phyloP scores from a whole-genome alignment of 768 basidiomycete species.

The Stropharia rugosoannulata region DNA sequence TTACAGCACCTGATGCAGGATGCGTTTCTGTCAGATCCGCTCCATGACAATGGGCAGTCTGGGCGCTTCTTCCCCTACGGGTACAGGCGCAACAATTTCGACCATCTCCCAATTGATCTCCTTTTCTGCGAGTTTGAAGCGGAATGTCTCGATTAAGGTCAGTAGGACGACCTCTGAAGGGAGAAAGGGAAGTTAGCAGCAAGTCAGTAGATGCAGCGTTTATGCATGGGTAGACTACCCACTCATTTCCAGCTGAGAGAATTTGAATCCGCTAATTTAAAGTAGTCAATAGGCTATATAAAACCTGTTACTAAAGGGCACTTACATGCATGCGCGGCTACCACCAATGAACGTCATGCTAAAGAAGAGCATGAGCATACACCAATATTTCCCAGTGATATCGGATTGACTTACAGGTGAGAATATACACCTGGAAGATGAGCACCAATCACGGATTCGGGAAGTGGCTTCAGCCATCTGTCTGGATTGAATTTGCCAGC shows the following conservation, averaged over 20 bases:
- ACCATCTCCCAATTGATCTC: slow-evolving; percentile 12
- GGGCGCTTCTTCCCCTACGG: slow-evolving; percentile 1
- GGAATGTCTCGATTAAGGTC: slow-evolving; percentile 9
- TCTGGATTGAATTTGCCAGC: slow-evolving; percentile 42
- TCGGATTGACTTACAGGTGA: slow-evolving; percentile 15
- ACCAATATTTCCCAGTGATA: neutral
- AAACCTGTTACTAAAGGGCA: neutral
- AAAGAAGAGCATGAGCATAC: neutral
- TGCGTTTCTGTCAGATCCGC: neutral
- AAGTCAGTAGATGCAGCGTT: neutral
- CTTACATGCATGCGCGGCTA: slow-evolving; percentile 44
- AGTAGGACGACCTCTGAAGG: slow-evolving; percentile 8
- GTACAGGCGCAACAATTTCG: slow-evolving; percentile 7
- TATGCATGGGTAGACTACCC: neutral
- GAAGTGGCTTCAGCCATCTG: slow-evolving; percentile 32
- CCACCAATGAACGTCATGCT: slow-evolving; percentile 42
- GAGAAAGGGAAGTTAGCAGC: neutral
- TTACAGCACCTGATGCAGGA: too few relatives aligned
- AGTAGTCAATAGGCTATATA: neutral
- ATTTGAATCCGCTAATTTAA: slow-evolving; percentile 45
- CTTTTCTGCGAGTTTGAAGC: slow-evolving; percentile 5
- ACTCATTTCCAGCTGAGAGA: slow-evolving; percentile 49
- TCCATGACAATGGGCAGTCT: slow-evolving; percentile 4
- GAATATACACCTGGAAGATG: slow-evolving; percentile 24
- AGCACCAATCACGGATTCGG: slow-evolving; percentile 13